These are phyloP conservation scores for Monosporascus sp. DNA, from an alignment of 2,329 filamentous ascomycete genomes.

Conservation along the genomic window DNA sequence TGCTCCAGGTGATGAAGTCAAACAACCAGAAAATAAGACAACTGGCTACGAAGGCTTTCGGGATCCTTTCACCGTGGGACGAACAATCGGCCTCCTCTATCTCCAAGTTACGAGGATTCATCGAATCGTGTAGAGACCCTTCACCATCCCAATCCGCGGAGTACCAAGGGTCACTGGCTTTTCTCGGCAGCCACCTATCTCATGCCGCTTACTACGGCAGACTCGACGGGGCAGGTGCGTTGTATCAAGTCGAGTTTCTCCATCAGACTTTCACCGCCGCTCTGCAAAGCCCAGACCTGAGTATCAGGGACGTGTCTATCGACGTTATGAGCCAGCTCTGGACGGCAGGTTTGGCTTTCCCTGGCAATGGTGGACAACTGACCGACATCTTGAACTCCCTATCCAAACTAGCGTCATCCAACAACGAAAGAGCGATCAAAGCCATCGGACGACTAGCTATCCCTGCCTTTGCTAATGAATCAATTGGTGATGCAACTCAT, in stretches of 20 bases:
- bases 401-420: constrained; percentile 56
- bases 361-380: constrained; percentile 34
- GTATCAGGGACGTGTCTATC: constrained; percentile 21
- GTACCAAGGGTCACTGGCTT: constrained; percentile 25
- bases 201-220: constrained; percentile 21
- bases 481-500: constrained; percentile 25
- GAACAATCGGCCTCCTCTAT: constrained; percentile 35
- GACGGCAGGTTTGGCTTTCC: constrained; percentile 23
- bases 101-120: constrained; percentile 23
- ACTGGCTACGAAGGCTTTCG: constrained; percentile 64
- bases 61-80: constrained; percentile 68
- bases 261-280: constrained; percentile 10
- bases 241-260: constrained; percentile 20
- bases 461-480: constrained; percentile 35
- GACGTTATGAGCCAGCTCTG: constrained; percentile 27
- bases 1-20: constrained; percentile 59
- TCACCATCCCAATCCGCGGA: constrained; percentile 22
- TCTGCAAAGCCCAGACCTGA: constrained; percentile 13
- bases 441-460: constrained; percentile 73
- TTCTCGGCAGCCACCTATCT: constrained; percentile 22
- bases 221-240: constrained; percentile 7
- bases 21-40: constrained; percentile 65
- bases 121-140: constrained; percentile 18
- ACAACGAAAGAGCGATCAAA: constrained; percentile 76
- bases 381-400: constrained; percentile 59